Percentiles rank a stretch among this genome's conserved stretches.
Conservation (phyloP, 257 asterid species). For the Nicotiana tomentosiformis region DNA sequence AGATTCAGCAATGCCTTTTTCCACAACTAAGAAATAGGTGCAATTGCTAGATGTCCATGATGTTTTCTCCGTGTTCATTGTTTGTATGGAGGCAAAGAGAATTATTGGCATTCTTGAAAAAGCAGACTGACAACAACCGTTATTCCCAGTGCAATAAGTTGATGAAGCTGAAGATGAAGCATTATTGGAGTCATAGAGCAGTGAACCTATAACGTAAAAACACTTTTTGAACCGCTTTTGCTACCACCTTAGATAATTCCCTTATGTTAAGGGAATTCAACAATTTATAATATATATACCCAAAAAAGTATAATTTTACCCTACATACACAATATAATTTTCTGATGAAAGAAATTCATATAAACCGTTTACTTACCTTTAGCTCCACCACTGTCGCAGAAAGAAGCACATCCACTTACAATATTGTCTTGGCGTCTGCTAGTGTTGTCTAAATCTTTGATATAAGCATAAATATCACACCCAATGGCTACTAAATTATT, state of each 20-base stretch:
- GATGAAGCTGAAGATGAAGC: neutral
- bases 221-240: too few relatives aligned
- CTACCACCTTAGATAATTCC: too few relatives aligned
- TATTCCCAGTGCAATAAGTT: conserved; percentile 19
- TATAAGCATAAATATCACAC: conserved; percentile 23
- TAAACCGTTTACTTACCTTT: too few relatives aligned
- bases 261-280: too few relatives aligned
- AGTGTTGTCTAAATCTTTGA: conserved; percentile 1
- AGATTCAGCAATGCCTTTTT: neutral
- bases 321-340: too few relatives aligned
- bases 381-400: conserved; percentile 3
- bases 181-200: neutral
- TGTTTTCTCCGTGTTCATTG: conserved; percentile 11
- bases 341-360: too few relatives aligned
- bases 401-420: conserved; percentile 20
- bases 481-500: conserved; percentile 27
- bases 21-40: conserved; percentile 6
- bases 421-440: neutral
- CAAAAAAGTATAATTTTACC: too few relatives aligned
- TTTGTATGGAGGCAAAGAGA: neutral
- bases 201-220: too few relatives aligned
- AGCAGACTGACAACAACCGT: conserved; percentile 18
- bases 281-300: too few relatives aligned
- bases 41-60: conserved; percentile 18
- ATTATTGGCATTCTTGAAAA: neutral